Evolutionary conservation across 805 yeast species (phyloP), one percentile per base, ranked within the genome.

Genomic region (Starmerella sp.): DNA sequence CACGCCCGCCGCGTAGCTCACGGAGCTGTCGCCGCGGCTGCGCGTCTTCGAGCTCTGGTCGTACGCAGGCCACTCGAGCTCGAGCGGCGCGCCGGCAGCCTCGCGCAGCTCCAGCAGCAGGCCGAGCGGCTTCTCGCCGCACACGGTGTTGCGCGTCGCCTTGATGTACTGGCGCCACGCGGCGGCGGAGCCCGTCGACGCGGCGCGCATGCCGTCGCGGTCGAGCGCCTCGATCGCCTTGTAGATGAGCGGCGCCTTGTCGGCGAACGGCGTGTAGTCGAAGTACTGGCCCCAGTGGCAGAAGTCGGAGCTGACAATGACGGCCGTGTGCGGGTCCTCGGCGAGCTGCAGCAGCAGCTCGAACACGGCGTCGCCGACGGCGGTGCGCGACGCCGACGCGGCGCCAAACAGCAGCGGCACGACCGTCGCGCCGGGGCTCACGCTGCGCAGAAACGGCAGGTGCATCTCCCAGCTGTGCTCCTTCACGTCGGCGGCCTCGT

Each of bases 401-500:
- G 80, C 80, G 28, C 95, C 83, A 5, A 93, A 76, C 77, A 91
- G 73, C 46, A 93, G 78, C 0, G 98, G 98, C 2, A 93, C 75
- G 7, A 91, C 77, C 36, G 63, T 54, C 1, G 62, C 62, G 53
- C 76, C 70, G 56, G 78, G 75, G 62, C 78, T 75, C 35, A 44
- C 45, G 8, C 17, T 14, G 10, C 45, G 51, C 8, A 86, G 70
- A 57, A 79, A 82, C 0, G 97, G 96, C 65, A 84, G 77, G 68
- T 93, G 97, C 96, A 93, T 86, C 65, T 93, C 98, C 63, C 93
- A 79, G 51, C 93, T 83, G 67, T 93, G 98, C 67, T 93, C 98
- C 15, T 83, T 84, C 56, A 82, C 80, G 67, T 93, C 98, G 13
- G 75, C 75, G 0, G 73, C 76, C n/a, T 68, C 68, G 30, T 62